A percentile compares a stretch with the other conserved stretches of the same genome.
Conservation (phyloP, 768 basidiomycete species). For the Suillus clintonianus region DNA sequence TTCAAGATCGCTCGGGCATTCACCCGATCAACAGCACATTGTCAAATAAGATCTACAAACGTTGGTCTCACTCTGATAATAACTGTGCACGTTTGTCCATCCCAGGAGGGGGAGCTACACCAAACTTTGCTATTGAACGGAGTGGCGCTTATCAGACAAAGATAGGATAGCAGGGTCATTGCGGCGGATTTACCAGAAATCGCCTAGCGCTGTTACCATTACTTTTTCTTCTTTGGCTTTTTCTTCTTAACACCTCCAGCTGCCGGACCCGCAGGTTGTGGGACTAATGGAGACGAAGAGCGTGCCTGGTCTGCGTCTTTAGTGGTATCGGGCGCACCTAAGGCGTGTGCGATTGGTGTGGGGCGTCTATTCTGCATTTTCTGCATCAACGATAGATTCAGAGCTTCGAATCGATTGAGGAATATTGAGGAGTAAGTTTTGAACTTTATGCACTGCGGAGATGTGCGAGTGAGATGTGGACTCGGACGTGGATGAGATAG, state of each 20-base stretch:
- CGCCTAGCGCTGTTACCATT: slow-evolving; percentile 21
- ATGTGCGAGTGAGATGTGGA: not conserved
- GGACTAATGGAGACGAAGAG: slow-evolving; percentile 34
- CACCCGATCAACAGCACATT: not conserved
- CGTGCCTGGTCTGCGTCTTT: slow-evolving; percentile 29
- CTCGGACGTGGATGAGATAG: not conserved
- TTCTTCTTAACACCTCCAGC: slow-evolving; percentile 79
- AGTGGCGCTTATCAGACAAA: not conserved
- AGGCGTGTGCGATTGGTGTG: slow-evolving; percentile 30
- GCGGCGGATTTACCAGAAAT: not conserved
- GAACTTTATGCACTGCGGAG: slow-evolving; percentile 86
- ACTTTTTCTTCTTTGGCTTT: slow-evolving; percentile 79
- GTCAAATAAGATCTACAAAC: not conserved
- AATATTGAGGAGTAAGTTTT: slow-evolving; percentile 93
- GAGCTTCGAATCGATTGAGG: slow-evolving; percentile 93
- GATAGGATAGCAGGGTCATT: not conserved
- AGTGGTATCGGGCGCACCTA: slow-evolving; percentile 9
- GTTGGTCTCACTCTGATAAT: not conserved
- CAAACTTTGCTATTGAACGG: not conserved
- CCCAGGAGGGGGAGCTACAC: not conserved
- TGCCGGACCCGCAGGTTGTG: slow-evolving; percentile 35
- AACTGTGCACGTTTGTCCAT: not conserved
- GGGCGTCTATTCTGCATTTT: slow-evolving; percentile 76
- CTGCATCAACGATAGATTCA: slow-evolving; percentile 84
- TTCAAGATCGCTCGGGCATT: no score